phyloP scores from a whole-genome alignment of 805 yeast genomes.

The Blastobotrys attinorum region DNA sequence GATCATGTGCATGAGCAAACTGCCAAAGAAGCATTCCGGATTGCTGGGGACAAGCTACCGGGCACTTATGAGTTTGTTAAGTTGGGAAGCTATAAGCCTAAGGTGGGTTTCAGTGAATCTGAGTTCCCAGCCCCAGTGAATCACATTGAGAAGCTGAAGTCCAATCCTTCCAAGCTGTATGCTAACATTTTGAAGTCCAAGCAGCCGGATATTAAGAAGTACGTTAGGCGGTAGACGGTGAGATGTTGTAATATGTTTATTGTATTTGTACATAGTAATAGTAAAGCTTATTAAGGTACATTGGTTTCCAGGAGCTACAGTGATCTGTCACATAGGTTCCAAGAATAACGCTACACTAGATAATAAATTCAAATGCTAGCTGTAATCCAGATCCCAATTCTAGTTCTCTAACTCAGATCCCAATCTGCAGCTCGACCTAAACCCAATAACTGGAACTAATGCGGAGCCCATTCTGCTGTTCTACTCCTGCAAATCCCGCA shows the following conservation, averaged over 20 bases:
- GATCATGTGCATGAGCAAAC: conserved; percentile 76
- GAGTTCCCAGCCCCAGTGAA: conserved; percentile 40
- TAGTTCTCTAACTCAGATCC: too few relatives aligned
- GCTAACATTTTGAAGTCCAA: conserved; percentile 45
- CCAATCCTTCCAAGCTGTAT: conserved; percentile 59
- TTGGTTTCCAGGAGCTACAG: too few relatives aligned
- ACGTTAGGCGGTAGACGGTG: conserved; percentile 46
- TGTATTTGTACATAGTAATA: not conserved
- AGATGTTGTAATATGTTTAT: not conserved
- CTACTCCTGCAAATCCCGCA: conserved; percentile 58
- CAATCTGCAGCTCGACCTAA: too few relatives aligned
- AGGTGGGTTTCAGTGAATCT: conserved; percentile 61
- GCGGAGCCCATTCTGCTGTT: conserved; percentile 2
- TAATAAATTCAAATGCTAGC: too few relatives aligned
- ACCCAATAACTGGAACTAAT: too few relatives aligned
- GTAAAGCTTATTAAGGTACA: too few relatives aligned
- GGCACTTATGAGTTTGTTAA: conserved; percentile 84
- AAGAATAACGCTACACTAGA: too few relatives aligned
- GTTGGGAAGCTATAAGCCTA: conserved; percentile 46
- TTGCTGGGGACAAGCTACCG: conserved; percentile 87
- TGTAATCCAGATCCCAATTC: too few relatives aligned
- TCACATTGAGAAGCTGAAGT: conserved; percentile 45
- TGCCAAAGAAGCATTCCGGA: conserved; percentile 81
- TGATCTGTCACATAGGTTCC: too few relatives aligned
- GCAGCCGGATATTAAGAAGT: conserved; percentile 47